Evolutionary conservation across 2,329 filamentous ascomycete species (phyloP), one percentile per base, ranked within the genome.

Genomic region (Coccinonectria pachysandricola): DNA sequence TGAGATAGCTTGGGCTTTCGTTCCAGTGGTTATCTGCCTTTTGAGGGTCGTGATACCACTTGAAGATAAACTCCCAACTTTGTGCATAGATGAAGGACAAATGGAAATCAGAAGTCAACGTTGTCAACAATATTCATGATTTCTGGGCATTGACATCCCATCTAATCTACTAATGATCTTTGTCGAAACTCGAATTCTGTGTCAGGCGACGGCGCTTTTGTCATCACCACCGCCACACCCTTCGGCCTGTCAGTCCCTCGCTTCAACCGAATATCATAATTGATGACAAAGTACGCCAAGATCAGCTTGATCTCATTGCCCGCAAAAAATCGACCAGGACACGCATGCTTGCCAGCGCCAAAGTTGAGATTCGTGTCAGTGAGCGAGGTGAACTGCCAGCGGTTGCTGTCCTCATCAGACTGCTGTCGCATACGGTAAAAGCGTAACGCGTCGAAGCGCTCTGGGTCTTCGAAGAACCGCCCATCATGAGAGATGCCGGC

Each of bases 191-290:
- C 42, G 4, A 63, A 36, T 35, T 62, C 53, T 0, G 48, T 52
- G 10, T 59, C 50, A 4, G 50, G 62, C 52, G 37, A 55, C 17
- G 40, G 57, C 21, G 46, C 57, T 45, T 59, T 65, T 45, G 36
- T 57, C 55, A 48, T 61, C 35, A 50, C 50, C 39, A 49, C 41
- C 25, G 46, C 48, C 49, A 52, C 62, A 19, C 43, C 48, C 41
- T 45, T 48, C 21, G 60, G 60, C 25, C 60, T 39, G n/a, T 34
- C 30, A 31, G 56, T 46, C 12, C 59, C 60, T 5, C 51, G 39
- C 34, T 52, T 50, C 5, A 63, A 46, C 20, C 50, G 49, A 17
- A 32, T 27, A 2, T 42, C 36, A 3, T 37, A 42, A 22, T 42
- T 36, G 12, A 36, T 30, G 15, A 42, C 13, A 0, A 42, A 20